Percentiles rank a stretch among this genome's conserved stretches.
Evolutionary conservation across 768 basidiomycete genomes (phyloP).

Genomic region (Boletellus ananas): DNA sequence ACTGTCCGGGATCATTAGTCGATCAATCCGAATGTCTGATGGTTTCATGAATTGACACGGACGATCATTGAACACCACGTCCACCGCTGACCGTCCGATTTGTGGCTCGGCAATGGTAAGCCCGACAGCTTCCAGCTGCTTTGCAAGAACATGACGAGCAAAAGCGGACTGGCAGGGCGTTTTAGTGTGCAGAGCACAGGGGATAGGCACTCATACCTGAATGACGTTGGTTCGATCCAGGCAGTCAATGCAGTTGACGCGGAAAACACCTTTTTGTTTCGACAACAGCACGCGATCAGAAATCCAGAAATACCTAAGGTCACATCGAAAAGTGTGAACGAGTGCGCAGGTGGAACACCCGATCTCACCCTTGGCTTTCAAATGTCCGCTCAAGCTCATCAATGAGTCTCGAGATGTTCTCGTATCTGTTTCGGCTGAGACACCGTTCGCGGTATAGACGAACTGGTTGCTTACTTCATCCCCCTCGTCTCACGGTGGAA

Average conservation of each 20-base stretch:
- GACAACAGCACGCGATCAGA: constrained; percentile 67
- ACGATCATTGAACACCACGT: constrained; percentile 80
- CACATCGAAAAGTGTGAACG: not conserved
- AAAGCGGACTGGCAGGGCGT: constrained; percentile 71
- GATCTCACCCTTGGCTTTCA: constrained; percentile 69
- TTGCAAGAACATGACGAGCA: constrained; percentile 75
- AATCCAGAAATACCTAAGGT: constrained; percentile 74
- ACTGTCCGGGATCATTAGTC: constrained; percentile 40
- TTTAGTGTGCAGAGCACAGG: constrained; percentile 3
- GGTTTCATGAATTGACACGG: constrained; percentile 6
- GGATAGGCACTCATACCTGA: constrained; percentile 46
- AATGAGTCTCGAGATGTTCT: constrained; percentile 82
- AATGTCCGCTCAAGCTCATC: constrained; percentile 68
- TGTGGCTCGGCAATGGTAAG: constrained; percentile 50
- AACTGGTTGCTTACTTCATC: constrained; percentile 69
- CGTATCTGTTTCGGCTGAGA: constrained; percentile 53
- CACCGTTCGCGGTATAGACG: not conserved
- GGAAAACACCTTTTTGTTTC: constrained; percentile 80
- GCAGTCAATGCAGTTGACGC: constrained; percentile 95
- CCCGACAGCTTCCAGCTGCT: constrained; percentile 71
- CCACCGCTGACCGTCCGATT: constrained; percentile 54
- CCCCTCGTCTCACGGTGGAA: constrained; percentile 93
- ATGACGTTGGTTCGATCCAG: constrained; percentile 95
- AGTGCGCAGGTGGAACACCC: not conserved
- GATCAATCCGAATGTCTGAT: not conserved